phyloP scores from a whole-genome alignment of 352 stramenopile genomes.

The Globisporangium megalacanthum region DNA sequence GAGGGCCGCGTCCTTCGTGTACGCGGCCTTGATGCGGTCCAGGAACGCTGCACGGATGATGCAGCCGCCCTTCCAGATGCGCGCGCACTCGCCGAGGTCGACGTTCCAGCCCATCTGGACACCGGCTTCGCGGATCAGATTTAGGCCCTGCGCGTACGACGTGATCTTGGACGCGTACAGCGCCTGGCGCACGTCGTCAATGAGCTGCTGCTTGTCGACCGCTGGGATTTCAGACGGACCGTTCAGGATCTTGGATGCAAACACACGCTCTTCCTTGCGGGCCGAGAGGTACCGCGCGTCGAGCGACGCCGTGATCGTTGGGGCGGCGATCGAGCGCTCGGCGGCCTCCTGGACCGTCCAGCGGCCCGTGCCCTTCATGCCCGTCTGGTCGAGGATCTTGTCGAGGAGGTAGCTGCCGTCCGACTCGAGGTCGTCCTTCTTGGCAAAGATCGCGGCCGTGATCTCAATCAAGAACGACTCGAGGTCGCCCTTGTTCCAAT shows the following conservation, averaged over 20 bases:
- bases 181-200: conserved; percentile 95
- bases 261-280: conserved; percentile 95
- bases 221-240: conserved; percentile 91
- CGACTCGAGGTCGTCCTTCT: conserved; percentile 93
- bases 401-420: conserved; percentile 86
- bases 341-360: conserved; percentile 96
- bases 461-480: conserved; percentile 99
- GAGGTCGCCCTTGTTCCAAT: conserved; percentile 97
- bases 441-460: conserved; percentile 95
- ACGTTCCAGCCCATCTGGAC: conserved; percentile 97
- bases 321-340: conserved; percentile 94
- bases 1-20: conserved; percentile 88
- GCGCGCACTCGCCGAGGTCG: conserved; percentile 94
- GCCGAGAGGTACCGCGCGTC: conserved; percentile 95
- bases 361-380: conserved; percentile 98
- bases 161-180: conserved; percentile 99
- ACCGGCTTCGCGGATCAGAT: conserved; percentile 93
- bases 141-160: conserved; percentile 96
- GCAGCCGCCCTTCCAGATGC: conserved; percentile 99
- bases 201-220: conserved; percentile 92
- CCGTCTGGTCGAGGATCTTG: conserved; percentile 98
- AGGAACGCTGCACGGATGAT: conserved; percentile 98
- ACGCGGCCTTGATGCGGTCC: conserved; percentile 96
- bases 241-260: conserved; percentile 90
- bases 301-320: conserved; percentile 97